These are phyloP conservation scores for Colletotrichum sp. DNA, from an alignment of 2,329 filamentous ascomycete genomes.

Conservation along the genomic window DNA sequence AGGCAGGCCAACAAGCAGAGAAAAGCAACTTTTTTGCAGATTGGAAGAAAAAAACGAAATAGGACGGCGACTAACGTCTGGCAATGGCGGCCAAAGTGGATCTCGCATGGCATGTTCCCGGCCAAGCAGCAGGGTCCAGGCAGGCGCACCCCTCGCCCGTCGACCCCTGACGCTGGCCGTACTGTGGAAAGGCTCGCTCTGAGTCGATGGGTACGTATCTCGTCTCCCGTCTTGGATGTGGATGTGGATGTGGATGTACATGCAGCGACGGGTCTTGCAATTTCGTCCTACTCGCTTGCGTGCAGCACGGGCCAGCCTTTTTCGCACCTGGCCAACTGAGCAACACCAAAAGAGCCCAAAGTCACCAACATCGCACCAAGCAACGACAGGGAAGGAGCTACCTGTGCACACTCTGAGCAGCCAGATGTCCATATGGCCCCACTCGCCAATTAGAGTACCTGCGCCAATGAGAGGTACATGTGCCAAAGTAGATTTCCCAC, in stretches of 20 bases:
- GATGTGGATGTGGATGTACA: background rate
- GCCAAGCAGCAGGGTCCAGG: constrained; percentile 16
- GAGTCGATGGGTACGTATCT: background rate
- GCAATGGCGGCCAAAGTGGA: constrained; percentile 11
- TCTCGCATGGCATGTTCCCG: constrained; percentile 11
- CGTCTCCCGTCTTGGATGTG: background rate
- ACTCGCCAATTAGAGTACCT: background rate
- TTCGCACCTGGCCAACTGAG: constrained; percentile 1
- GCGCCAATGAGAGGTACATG: background rate
- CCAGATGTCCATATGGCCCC: background rate
- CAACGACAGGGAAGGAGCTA: constrained; percentile 15
- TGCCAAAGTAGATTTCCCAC: background rate
- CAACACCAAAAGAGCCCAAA: background rate
- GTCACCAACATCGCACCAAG: background rate
- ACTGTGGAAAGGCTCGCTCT: constrained; percentile 15
- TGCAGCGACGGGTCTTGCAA: constrained; percentile 20
- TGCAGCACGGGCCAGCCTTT: constrained; percentile 15
- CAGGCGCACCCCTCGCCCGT: background rate
- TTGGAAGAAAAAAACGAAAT: background rate
- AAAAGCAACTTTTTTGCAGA: background rate
- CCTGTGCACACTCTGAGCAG: background rate
- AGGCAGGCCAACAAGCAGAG: background rate
- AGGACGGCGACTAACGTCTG: constrained; percentile 15
- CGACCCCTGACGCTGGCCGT: constrained; percentile 8
- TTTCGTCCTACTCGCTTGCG: constrained; percentile 20